Evolutionary conservation across 1,139 yeast species (phyloP), one percentile per base, ranked within the genome.

Genomic region (Pichia sp.): DNA sequence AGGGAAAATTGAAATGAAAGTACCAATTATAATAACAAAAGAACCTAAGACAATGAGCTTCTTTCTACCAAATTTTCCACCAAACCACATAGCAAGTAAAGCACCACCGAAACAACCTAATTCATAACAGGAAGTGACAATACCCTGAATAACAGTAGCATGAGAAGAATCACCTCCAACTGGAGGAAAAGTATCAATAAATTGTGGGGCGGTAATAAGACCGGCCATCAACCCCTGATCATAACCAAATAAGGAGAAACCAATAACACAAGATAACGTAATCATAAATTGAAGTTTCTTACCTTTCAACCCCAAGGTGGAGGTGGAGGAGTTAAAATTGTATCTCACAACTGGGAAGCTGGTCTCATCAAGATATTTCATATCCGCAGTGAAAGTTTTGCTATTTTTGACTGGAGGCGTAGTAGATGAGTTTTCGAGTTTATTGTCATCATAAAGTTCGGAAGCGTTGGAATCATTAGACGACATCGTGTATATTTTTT

Each of bases 141-240:
- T 81, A 60, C 88, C 88, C 62, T 81, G 82, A 39, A 75, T 66
- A 42, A 73, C 73, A 27, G 72, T 67, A 10, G 63, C 59, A 42
- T 58, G 64, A 36, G 52, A 48, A 29, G 73, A 62, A 36, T 58
- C 60, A 45, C 66, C 65, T 26, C 50, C 52, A 27, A 80, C 74
- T 8, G 75, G 72, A 5, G 85, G 85, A 60, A 81, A 81, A 45
- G 72, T 81, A 16, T 64, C 52, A 55, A 72, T 72, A 58, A 83
- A 83, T 52, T 77, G 73, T 0, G 65, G 66, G 44, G 83, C 83
- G 27, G 84, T 75, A 52, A 82, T 79, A 45, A 81, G 65, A 57
- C 86, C 85, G 6, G 84, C 75, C 85, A 82, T 79, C 46, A 84
- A 72, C 58, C 94, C 94, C 64, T 84, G 92, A 61, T 84, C 90